These are phyloP conservation scores for Fraxinus paxiana DNA, from an alignment of 305 asterid genomes.

Conservation along the genomic window DNA sequence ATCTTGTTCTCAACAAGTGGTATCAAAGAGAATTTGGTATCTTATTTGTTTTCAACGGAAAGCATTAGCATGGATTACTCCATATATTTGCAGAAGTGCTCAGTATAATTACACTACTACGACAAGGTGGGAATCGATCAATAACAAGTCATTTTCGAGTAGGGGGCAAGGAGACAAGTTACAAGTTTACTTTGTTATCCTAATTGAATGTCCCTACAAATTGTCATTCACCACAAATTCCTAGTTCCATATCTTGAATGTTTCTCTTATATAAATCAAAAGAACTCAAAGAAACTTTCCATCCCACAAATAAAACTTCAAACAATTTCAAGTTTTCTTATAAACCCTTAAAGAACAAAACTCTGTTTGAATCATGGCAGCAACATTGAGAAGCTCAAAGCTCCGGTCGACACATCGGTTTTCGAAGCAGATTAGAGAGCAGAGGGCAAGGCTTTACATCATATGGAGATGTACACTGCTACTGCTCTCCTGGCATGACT, in stretches of 20 bases:
- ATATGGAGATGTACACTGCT: conserved; percentile 22
- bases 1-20: too few relatives aligned
- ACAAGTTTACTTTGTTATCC: neutral
- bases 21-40: too few relatives aligned
- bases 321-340: neutral
- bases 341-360: neutral
- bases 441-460: conserved; percentile 14
- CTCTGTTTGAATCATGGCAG: neutral
- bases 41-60: too few relatives aligned
- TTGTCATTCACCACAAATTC: neutral
- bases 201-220: neutral
- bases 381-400: neutral
- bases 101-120: too few relatives aligned
- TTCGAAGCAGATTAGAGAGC: conserved; percentile 6
- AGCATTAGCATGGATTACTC: neutral
- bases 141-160: neutral
- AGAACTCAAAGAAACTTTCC: neutral
- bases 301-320: neutral
- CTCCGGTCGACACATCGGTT: neutral
- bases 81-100: neutral
- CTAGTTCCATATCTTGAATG: neutral
- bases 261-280: neutral
- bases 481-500: conserved; percentile 19
- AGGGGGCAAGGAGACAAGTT: neutral
- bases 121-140: neutral